Percentiles rank a stretch among this genome's conserved stretches.
phyloP scores from a whole-genome alignment of 2,329 filamentous ascomycete species.

The Cercospora brassicicola region DNA sequence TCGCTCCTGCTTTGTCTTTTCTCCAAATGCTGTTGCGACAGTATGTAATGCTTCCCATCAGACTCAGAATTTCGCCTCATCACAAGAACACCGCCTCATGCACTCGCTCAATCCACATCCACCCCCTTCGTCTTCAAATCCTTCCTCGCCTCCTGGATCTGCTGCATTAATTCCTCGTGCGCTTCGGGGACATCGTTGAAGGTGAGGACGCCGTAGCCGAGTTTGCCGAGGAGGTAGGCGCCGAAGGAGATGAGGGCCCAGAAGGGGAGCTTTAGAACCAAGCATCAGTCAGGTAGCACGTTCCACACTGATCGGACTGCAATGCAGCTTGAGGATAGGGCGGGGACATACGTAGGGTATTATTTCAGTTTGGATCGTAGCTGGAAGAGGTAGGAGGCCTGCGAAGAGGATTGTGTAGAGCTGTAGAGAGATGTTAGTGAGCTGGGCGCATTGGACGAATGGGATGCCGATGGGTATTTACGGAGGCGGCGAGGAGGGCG shows the following conservation, averaged over 20 bases:
- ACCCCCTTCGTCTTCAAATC: conserved; percentile 75
- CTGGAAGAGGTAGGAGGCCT: conserved; percentile 76
- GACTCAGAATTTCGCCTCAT: no score
- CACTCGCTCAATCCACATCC: conserved; percentile 64
- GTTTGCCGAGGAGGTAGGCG: conserved; percentile 84
- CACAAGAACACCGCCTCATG: no score
- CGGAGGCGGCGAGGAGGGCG: conserved; percentile 81
- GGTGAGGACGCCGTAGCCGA: conserved; percentile 88
- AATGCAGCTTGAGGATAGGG: neutral
- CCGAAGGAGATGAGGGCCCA: conserved; percentile 90
- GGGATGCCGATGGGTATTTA: no score
- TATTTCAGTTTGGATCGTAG: conserved; percentile 76
- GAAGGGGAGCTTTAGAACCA: conserved; percentile 67
- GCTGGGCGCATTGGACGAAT: conserved; percentile 29
- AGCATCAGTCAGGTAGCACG: neutral
- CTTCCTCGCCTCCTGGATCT: conserved; percentile 74
- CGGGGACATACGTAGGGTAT: conserved; percentile 76
- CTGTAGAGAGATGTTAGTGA: conserved; percentile 51
- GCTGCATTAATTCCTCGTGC: conserved; percentile 80
- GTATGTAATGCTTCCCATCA: neutral
- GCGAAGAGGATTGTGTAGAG: conserved; percentile 86
- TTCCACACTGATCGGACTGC: neutral
- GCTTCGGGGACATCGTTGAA: conserved; percentile 96
- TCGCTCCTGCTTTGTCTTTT: neutral
- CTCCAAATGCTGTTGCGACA: neutral